Evolutionary conservation across 306 rosid genomes (phyloP).

Genomic region (Neltuma alba): DNA sequence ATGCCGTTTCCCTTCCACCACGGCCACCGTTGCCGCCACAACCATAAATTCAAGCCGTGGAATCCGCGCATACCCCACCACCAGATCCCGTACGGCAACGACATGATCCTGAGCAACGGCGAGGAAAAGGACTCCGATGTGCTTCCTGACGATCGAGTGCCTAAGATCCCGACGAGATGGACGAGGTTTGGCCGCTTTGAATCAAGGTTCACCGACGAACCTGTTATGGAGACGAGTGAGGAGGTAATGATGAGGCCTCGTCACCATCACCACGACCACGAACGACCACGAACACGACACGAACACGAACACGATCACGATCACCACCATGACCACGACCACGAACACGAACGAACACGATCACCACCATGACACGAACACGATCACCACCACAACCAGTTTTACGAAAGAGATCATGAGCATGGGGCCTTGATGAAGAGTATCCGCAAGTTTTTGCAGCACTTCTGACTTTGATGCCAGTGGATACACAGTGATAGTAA

Average conservation of each 20-base stretch:
- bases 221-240: conserved; percentile 27
- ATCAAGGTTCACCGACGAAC: conserved; percentile 31
- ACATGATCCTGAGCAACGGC: conserved; percentile 36
- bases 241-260: conserved; percentile 33
- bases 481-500: not conserved
- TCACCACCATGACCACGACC: not conserved
- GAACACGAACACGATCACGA: not conserved
- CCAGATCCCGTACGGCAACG: conserved; percentile 38
- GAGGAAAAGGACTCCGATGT: conserved; percentile 24
- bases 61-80: conserved; percentile 29
- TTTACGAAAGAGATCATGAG: not conserved
- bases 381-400: too few relatives aligned
- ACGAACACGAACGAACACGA: too few relatives aligned
- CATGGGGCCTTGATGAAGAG: conserved; percentile 43
- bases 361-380: not conserved
- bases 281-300: not conserved
- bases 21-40: conserved; percentile 49
- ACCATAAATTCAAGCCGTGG: conserved; percentile 40
- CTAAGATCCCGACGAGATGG: conserved; percentile 47
- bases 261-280: conserved; percentile 25
- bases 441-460: conserved; percentile 71
- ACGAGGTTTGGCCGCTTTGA: conserved; percentile 31
- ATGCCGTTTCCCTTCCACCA: conserved; percentile 41
- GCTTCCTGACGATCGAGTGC: not conserved
- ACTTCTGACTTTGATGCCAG: conserved; percentile 36